These are phyloP conservation scores for Cunninghamia lanceolata DNA, from an alignment of 75 land plant species.

Conservation along the genomic window DNA sequence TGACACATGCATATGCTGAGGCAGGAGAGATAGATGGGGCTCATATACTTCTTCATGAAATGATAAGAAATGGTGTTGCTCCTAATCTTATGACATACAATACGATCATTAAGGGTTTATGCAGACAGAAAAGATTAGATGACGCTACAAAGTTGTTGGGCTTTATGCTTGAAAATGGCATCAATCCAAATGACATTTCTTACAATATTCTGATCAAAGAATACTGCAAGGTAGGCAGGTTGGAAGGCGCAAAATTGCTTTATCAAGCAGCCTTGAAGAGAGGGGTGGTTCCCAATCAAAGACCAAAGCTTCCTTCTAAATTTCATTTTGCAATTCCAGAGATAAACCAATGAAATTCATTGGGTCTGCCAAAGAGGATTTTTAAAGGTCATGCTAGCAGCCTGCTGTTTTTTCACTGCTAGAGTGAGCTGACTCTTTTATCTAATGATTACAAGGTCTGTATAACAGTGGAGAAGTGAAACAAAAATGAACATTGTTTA, in stretches of 20 bases:
- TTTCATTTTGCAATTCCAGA: background rate
- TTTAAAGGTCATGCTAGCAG: background rate
- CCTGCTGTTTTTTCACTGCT: background rate
- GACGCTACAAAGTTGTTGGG: constrained; percentile 19
- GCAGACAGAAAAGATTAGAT: constrained; percentile 5
- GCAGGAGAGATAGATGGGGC: constrained; percentile 6
- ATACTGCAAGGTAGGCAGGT: background rate
- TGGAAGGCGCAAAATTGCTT: background rate
- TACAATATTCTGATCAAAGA: constrained; percentile 31
- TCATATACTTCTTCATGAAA: constrained; percentile 11
- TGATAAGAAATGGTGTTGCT: constrained; percentile 19
- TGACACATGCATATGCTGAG: constrained; percentile 24
- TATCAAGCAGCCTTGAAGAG: background rate
- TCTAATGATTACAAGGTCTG: background rate
- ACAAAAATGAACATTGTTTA: no score
- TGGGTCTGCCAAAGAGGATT: background rate
- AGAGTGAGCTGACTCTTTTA: background rate
- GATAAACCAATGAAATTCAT: background rate
- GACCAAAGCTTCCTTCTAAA: background rate
- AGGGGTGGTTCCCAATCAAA: background rate
- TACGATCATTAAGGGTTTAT: constrained; percentile 29
- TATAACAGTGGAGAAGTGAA: background rate
- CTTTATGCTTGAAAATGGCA: constrained; percentile 16
- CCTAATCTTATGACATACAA: constrained; percentile 40
- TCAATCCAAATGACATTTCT: constrained; percentile 23